Evolutionary conservation across 2,329 filamentous ascomycete species (phyloP).

Genomic region (Aspergillus sp.): DNA sequence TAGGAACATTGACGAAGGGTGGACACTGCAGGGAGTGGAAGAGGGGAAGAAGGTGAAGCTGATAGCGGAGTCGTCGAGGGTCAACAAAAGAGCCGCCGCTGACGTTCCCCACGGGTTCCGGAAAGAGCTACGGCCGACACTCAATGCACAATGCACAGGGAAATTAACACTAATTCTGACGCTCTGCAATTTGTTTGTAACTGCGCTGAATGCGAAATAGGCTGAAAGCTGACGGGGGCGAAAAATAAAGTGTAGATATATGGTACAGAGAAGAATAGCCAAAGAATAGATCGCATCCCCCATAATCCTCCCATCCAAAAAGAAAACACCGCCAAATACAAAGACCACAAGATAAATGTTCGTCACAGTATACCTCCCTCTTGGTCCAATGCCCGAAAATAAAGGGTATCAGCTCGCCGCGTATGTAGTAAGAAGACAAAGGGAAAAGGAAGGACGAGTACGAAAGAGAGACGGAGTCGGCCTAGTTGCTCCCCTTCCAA

Average conservation of each 20-base stretch:
- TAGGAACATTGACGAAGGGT: conserved; percentile 11
- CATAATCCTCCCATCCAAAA: conserved; percentile 4
- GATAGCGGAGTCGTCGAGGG: conserved; percentile 1
- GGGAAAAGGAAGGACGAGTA: conserved; percentile 8
- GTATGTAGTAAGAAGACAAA: conserved; percentile 15
- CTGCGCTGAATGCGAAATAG: conserved; percentile 2
- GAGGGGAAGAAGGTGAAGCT: conserved; percentile 16
- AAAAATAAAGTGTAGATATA: conserved; percentile 15
- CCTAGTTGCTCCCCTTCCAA: neutral
- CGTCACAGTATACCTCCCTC: conserved; percentile 21
- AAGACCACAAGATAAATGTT: conserved; percentile 18
- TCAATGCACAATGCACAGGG: neutral
- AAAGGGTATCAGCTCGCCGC: conserved; percentile 26
- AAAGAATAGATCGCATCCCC: conserved; percentile 4
- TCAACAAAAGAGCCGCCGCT: conserved; percentile 10
- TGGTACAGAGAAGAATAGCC: conserved; percentile 17
- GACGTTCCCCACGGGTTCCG: conserved; percentile 11
- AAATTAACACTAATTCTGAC: neutral
- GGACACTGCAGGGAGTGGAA: conserved; percentile 13
- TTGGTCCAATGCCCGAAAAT: conserved; percentile 18
- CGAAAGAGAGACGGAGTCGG: conserved; percentile 9
- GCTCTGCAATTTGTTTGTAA: neutral
- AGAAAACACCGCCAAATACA: conserved; percentile 21
- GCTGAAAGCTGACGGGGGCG: neutral
- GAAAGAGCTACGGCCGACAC: conserved; percentile 9